phyloP scores from a whole-genome alignment of 257 asterid genomes.

The Pogostemon cablin region DNA sequence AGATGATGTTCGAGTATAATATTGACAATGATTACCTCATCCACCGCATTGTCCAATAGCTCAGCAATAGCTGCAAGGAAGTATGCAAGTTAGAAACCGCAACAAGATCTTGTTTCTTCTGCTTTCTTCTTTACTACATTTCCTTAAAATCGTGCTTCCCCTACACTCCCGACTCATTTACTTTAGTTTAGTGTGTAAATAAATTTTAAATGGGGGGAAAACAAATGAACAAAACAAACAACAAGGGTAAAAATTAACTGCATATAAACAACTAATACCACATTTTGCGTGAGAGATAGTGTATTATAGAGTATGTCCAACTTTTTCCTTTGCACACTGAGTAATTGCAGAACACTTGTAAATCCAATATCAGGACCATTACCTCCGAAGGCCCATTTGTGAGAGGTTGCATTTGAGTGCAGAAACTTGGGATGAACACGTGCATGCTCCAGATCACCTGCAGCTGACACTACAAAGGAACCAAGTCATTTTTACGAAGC shows the following conservation, averaged over 20 bases:
- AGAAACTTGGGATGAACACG: constrained; percentile 95
- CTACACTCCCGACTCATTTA: constrained; percentile 1
- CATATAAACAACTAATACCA: not conserved
- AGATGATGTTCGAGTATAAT: constrained; percentile 8
- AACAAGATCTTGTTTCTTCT: not conserved
- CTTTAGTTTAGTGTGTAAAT: not conserved
- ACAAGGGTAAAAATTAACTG: not conserved
- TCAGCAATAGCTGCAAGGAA: constrained; percentile 84
- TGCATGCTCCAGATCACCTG: constrained; percentile 90
- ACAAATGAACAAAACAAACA: not conserved
- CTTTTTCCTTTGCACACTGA: not conserved
- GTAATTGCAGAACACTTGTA: constrained; percentile 22
- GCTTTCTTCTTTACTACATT: not conserved
- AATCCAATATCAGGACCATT: constrained; percentile 3
- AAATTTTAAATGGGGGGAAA: not conserved
- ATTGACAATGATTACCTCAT: constrained; percentile 65
- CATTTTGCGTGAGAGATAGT: not conserved
- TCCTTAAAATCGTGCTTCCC: constrained; percentile 12
- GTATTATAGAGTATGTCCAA: not conserved
- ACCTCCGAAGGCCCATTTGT: constrained; percentile 99
- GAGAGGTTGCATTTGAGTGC: constrained; percentile 95
- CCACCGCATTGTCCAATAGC: constrained; percentile 92
- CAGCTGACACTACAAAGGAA: constrained; percentile 28
- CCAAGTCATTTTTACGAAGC: not conserved
- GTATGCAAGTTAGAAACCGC: constrained; percentile 29